These are phyloP conservation scores for Cynara cardunculus DNA, from an alignment of 129 eudicot species.

Conservation along the genomic window DNA sequence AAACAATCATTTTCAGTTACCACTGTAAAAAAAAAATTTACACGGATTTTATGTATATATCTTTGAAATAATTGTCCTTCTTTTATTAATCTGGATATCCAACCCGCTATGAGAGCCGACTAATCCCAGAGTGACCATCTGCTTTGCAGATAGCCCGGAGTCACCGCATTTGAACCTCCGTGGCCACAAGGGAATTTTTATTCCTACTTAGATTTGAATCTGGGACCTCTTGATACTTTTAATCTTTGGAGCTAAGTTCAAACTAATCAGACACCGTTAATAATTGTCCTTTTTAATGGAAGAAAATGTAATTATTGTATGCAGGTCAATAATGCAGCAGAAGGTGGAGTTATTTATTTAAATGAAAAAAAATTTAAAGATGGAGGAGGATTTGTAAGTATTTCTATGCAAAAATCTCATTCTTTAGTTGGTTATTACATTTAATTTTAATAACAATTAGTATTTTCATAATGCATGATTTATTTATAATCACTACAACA, in stretches of 20 bases:
- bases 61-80: neutral
- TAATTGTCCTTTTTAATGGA: neutral
- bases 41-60: neutral
- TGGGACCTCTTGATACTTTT: too few relatives aligned
- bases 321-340: constrained; percentile 40
- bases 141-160: too few relatives aligned
- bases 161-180: too few relatives aligned
- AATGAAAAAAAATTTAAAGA: neutral
- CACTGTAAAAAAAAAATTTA: neutral
- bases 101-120: too few relatives aligned
- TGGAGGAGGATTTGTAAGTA: constrained; percentile 30
- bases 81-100: too few relatives aligned
- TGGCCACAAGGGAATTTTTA: too few relatives aligned
- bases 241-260: too few relatives aligned
- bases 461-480: neutral
- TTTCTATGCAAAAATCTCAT: neutral
- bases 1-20: too few relatives aligned
- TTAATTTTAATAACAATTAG: neutral
- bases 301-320: neutral
- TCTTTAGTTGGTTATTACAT: neutral
- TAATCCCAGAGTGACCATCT: too few relatives aligned
- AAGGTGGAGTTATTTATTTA: constrained; percentile 3
- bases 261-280: too few relatives aligned
- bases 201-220: too few relatives aligned
- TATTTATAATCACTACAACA: neutral